Conservation (phyloP, 2,329 filamentous ascomycete genomes). For the Calonectria honghensis region DNA sequence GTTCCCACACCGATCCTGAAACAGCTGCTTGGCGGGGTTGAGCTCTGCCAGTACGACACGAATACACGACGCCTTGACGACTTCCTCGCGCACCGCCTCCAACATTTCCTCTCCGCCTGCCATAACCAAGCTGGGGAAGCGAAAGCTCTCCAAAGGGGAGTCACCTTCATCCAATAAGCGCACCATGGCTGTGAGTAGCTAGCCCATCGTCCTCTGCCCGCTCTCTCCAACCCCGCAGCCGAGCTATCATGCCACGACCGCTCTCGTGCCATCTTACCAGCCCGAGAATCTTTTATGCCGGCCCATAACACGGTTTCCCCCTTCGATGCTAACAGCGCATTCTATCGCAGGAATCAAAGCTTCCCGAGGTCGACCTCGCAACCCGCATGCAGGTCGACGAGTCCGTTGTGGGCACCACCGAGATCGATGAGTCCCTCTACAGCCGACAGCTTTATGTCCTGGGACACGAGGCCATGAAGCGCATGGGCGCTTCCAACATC, state of each 20-base stretch:
- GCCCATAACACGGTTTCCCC: neutral
- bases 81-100: conserved; percentile 51
- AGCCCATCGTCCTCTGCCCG: conserved; percentile 17
- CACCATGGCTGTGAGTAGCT: conserved; percentile 75
- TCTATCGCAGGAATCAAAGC: conserved; percentile 67
- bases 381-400: conserved; percentile 81
- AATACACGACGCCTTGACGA: conserved; percentile 41
- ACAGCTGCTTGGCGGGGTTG: conserved; percentile 59
- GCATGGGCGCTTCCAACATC: conserved; percentile 97
- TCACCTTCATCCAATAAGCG: conserved; percentile 74
- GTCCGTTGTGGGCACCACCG: conserved; percentile 71
- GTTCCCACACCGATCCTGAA: conserved; percentile 40
- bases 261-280: conserved; percentile 4
- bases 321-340: conserved; percentile 39
- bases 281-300: neutral
- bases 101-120: conserved; percentile 60
- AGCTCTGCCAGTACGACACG: conserved; percentile 55
- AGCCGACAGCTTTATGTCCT: conserved; percentile 84
- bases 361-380: conserved; percentile 76
- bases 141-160: conserved; percentile 79
- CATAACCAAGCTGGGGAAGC: conserved; percentile 78
- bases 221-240: conserved; percentile 6
- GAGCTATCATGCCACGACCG: conserved; percentile 29
- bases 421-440: conserved; percentile 85
- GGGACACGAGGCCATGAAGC: conserved; percentile 94